A percentile compares a stretch with the other conserved stretches of the same genome.
Evolutionary conservation across 768 basidiomycete genomes (phyloP).

Genomic region (Lyophyllum shimeji): DNA sequence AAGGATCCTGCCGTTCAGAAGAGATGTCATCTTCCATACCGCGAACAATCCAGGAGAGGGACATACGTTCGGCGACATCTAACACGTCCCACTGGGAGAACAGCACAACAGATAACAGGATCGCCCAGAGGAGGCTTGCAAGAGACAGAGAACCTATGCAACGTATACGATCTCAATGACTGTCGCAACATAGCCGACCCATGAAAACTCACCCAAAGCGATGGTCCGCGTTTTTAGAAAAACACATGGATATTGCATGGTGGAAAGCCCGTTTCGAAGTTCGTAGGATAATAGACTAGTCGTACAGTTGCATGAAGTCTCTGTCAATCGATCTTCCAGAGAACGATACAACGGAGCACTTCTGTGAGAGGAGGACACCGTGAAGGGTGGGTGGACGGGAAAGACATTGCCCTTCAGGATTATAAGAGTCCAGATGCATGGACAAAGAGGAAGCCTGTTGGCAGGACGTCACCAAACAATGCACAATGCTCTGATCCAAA

Average conservation of each 20-base stretch:
- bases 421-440: neutral
- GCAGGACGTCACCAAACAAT: neutral
- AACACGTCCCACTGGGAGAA: slow-evolving; percentile 47
- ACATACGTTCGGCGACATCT: slow-evolving; percentile 46
- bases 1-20: slow-evolving; percentile 36
- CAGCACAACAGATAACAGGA: slow-evolving; percentile 43
- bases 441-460: slow-evolving; percentile 3
- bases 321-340: slow-evolving; percentile 8
- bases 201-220: slow-evolving; percentile 21
- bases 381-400: neutral
- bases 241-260: slow-evolving; percentile 17
- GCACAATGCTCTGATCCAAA: neutral
- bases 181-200: no score
- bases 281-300: neutral
- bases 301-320: neutral
- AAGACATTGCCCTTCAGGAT: neutral
- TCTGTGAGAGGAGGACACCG: neutral
- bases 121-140: slow-evolving; percentile 48
- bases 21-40: neutral
- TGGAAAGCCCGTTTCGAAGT: neutral
- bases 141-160: slow-evolving; percentile 40
- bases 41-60: neutral
- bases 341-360: neutral
- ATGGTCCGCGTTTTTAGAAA: slow-evolving; percentile 20
- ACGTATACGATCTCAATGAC: neutral